Conservation (phyloP, 148 eudicot species). For the Heliamphora exappendiculata region DNA sequence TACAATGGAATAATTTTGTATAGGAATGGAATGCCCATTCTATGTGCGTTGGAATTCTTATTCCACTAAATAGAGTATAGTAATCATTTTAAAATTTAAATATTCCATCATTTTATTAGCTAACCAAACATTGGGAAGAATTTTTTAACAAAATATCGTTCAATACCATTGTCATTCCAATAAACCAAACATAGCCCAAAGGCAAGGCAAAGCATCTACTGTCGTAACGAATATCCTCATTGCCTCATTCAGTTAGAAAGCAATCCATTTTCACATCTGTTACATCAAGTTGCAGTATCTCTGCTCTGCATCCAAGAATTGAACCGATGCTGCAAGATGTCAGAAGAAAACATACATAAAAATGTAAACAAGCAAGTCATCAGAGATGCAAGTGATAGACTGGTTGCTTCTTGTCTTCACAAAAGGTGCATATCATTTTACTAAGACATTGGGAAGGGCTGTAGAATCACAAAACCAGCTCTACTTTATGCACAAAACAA, state of each 20-base stretch:
- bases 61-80: no score
- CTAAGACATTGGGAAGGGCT: neutral
- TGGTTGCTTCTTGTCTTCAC: neutral
- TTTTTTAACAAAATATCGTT: no score
- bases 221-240: neutral
- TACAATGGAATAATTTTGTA: no score
- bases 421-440: neutral
- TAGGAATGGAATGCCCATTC: no score
- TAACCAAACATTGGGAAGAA: no score
- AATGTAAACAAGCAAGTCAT: neutral
- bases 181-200: no score
- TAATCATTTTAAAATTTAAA: no score
- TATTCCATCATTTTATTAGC: no score
- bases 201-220: neutral
- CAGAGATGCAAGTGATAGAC: neutral
- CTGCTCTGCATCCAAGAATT: conserved; percentile 81
- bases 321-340: conserved; percentile 68
- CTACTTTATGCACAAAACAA: neutral
- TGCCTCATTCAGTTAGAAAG: conserved; percentile 26
- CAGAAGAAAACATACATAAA: no score
- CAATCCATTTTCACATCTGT: conserved; percentile 96
- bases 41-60: no score
- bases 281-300: conserved; percentile 87
- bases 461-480: neutral
- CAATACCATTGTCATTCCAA: no score